phyloP scores from a whole-genome alignment of 192 early-diverging fungal species.

The Gamsiella multidivaricata region DNA sequence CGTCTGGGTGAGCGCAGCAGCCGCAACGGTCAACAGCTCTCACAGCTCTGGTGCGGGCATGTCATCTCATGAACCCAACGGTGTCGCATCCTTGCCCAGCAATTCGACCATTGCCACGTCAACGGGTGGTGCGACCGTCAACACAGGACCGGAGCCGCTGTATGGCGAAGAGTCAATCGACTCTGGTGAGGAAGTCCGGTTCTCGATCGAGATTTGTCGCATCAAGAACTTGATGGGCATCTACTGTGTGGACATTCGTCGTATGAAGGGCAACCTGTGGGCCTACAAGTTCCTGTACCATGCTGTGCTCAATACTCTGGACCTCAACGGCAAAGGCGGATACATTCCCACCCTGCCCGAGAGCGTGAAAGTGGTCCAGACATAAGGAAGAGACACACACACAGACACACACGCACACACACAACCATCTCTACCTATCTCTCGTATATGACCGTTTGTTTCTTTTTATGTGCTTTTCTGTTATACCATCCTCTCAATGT shows the following conservation, averaged over 20 bases:
- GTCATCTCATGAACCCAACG: neutral
- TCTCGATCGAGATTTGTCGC: constrained; percentile 91
- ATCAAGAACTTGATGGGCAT: constrained; percentile 89
- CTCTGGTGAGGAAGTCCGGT: constrained; percentile 84
- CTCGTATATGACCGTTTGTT: too few relatives aligned
- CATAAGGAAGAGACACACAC: too few relatives aligned
- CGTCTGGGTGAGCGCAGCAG: constrained; percentile 40
- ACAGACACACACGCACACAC: too few relatives aligned
- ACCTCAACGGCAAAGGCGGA: constrained; percentile 60
- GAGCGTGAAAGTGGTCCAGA: constrained; percentile 43
- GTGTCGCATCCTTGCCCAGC: constrained; percentile 26
- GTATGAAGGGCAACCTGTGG: constrained; percentile 83
- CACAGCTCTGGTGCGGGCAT: neutral
- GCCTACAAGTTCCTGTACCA: constrained; percentile 84
- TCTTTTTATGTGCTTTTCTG: neutral
- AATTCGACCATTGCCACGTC: constrained; percentile 38
- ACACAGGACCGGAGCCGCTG: constrained; percentile 50
- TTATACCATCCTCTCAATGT: neutral
- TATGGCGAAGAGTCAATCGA: constrained; percentile 69
- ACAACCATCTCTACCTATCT: too few relatives aligned
- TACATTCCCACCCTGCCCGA: constrained; percentile 53
- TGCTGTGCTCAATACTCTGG: constrained; percentile 60
- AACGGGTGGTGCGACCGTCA: neutral
- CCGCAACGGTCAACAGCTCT: constrained; percentile 4
- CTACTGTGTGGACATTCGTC: constrained; percentile 79